phyloP scores from a whole-genome alignment of 768 basidiomycete species.

The Trametes cinnabarina region DNA sequence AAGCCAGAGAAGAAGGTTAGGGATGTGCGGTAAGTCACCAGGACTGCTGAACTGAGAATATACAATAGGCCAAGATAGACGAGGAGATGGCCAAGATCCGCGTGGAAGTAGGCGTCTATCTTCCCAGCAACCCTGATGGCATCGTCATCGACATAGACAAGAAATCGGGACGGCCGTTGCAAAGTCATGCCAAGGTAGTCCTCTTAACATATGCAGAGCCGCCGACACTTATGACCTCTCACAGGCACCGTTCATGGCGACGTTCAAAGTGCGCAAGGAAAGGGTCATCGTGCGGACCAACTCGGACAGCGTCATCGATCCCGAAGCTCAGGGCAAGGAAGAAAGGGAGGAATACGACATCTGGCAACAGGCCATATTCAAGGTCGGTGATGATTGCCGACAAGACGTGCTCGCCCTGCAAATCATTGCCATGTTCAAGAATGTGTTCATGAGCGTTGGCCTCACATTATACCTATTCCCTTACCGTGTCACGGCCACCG shows the following conservation, averaged over 20 bases:
- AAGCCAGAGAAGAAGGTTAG: constrained; percentile 94
- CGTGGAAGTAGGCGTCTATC: constrained; percentile 93
- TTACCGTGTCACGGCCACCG: constrained; percentile 96
- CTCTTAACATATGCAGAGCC: background rate
- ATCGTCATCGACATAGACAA: constrained; percentile 96
- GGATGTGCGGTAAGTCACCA: background rate
- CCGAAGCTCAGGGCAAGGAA: constrained; percentile 54
- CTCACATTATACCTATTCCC: constrained; percentile 91
- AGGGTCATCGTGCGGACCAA: constrained; percentile 62
- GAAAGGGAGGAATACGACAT: constrained; percentile 68
- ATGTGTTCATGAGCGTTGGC: constrained; percentile 87
- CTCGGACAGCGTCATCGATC: constrained; percentile 71
- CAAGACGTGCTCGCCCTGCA: constrained; percentile 98
- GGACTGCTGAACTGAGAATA: background rate
- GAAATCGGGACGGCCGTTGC: constrained; percentile 91
- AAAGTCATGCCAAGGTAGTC: constrained; percentile 92
- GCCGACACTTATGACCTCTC: constrained; percentile 2
- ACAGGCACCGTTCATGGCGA: constrained; percentile 99
- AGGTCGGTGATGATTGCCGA: constrained; percentile 98
- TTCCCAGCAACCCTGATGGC: constrained; percentile 97
- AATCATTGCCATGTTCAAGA: constrained; percentile 99
- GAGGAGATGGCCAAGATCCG: constrained; percentile 97
- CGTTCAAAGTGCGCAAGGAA: constrained; percentile 96
- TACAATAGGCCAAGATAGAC: constrained; percentile 89
- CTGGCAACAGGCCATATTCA: constrained; percentile 99